Evolutionary conservation across 148 eudicot genomes (phyloP), one percentile per base, ranked within the genome.

Genomic region (Pharnaceum exiguum): DNA sequence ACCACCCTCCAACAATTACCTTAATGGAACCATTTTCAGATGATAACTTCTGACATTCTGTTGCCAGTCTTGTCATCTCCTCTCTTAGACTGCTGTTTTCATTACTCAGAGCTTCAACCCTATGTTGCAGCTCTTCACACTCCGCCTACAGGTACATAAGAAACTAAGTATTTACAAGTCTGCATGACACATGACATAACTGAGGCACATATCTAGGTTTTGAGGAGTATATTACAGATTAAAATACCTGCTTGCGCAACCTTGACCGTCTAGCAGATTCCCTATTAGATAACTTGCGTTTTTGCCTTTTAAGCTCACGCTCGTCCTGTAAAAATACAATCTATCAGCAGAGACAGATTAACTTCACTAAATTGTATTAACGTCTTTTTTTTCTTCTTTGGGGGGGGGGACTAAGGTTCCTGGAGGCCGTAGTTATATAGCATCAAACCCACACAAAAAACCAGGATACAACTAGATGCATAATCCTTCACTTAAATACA

Each of bases 231-330:
- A 51, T 39, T n/a, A 45, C 25, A 13, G 7, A 36, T 10, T n/a
- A 19, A 4, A 4, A 24, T 72, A 89, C 99, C 99, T 94, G 99
- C 74, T 86, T 94, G 28, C 99, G 95, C 57, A 86, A 66, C 71
- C 99, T 78, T 61, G 99, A 94, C 63, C 95, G 80, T 74, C 95
- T 84, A 51, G 99, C 99, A 33, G 99, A 94, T 72, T 94, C 99
- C 71, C 99, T 68, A 62, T 89, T 94, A 43, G 96, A 89, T 71
- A 86, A 95, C 75, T 89, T 94, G 68, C 96, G 81, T 76, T 89
- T 94, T 52, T 84, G 93, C 68, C 75, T 82, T 71, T 89, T 94
- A 36, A 94, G 61, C 68, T 89, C 96, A 17, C 95, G 82, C 46
- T 89, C 95, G 69, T 93, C 96, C 96, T 93, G 81, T 49, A 59